Base-by-base conservation (phyloP, 2,329 filamentous ascomycete species). In the Blastomyces parvus region DNA sequence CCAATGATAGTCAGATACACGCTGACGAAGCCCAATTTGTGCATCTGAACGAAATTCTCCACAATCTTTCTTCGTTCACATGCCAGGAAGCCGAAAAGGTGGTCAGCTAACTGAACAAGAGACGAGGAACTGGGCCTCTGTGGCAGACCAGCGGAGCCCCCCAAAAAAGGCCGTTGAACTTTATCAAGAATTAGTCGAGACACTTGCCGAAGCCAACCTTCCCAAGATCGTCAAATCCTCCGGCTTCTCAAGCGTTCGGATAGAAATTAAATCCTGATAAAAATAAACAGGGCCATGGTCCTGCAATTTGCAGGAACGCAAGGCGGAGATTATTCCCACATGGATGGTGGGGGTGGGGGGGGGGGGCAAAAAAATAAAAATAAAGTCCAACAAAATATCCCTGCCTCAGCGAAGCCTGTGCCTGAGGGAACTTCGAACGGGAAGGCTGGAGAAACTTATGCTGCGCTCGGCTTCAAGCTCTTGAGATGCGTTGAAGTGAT, bases 181-280 rank as follows among this genome's bases (percentile, higher is more conserved):
- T 17, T 38, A 57, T 57, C n/a, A n/a, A 42, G 14, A 40, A 57
- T 17, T 17, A 14, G 22, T 50, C 3, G 6, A 3, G n/a, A 57
- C 8, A 2, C 55, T 40, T 40, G 6, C 36, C 11, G 19, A 25
- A 40, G n/a, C n/a, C n/a, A 5, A 42, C 36, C n/a, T 22, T 33
- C 30, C 53, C 33, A 3, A 25, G 33, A 57, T 6, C 5, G 33
- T n/a, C 5, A n/a, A 25, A 22, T 38, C n/a, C 36, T 57, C n/a
- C 33, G 19, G 5, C 3, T 42, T 17, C n/a, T 17, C 55, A 22
- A 17, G 19, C 3, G n/a, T 22, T 40, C 55, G 33, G 55, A 40
- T 22, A 36, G 55, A 57, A 40, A 57, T 38, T 40, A 38, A 57
- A 57, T 9, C n/a, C 55, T 57, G 55, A 40, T 36, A 38, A 57